These are phyloP conservation scores for Talaromyces rugulosus DNA, from an alignment of 2,329 filamentous ascomycete species.

Conservation along the genomic window DNA sequence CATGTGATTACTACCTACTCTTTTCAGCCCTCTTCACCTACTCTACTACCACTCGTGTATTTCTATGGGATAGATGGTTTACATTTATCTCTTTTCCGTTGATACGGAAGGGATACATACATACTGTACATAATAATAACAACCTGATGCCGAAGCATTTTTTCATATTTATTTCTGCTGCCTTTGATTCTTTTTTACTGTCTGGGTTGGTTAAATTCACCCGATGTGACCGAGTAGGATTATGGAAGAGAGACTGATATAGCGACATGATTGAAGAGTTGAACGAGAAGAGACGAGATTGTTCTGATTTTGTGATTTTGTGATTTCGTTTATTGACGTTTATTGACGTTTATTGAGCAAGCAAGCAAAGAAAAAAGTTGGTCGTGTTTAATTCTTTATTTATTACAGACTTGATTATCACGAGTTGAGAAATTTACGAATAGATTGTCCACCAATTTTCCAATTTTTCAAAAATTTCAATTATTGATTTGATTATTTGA, in stretches of 20 bases:
- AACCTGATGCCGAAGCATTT: neutral
- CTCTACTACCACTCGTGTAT: neutral
- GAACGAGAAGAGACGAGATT: neutral
- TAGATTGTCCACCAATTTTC: neutral
- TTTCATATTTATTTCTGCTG: neutral
- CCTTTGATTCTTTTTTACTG: neutral
- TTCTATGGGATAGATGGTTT: neutral
- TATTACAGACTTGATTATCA: neutral
- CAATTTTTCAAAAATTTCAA: too few relatives aligned
- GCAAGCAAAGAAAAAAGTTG: neutral
- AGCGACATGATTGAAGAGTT: neutral
- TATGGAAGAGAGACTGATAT: neutral
- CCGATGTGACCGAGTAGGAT: neutral
- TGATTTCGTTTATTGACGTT: neutral
- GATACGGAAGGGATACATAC: neutral
- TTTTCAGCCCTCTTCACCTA: neutral
- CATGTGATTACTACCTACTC: slow-evolving; percentile 12
- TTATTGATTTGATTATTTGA: too few relatives aligned
- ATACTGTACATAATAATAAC: neutral
- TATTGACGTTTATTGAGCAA: neutral
- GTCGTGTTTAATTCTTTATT: neutral
- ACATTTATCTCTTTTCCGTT: neutral
- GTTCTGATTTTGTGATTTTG: neutral
- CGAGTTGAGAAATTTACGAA: neutral
- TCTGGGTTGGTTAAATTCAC: neutral